phyloP scores from a whole-genome alignment of 2,329 filamentous ascomycete genomes.

The Alternaria infectoria region DNA sequence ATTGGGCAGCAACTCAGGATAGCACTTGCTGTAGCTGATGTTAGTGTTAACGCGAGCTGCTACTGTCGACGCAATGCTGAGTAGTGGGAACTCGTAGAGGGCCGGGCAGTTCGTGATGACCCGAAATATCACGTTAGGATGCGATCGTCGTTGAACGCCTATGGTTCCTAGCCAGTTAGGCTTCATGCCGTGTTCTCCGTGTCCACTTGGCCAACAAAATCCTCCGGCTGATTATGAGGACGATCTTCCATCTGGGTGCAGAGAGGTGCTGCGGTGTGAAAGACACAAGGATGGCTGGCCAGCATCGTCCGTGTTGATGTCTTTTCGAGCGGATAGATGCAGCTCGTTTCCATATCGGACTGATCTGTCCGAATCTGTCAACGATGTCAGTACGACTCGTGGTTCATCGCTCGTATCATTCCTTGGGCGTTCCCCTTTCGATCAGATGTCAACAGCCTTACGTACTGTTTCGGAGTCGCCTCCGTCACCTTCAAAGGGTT shows the following conservation, averaged over 20 bases:
- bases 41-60: slow-evolving; percentile 64
- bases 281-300: neutral
- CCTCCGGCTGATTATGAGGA: neutral
- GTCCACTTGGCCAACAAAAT: neutral
- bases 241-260: slow-evolving; percentile 3
- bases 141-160: neutral
- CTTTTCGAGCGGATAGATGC: neutral
- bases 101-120: neutral
- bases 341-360: neutral
- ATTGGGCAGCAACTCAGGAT: slow-evolving; percentile 58
- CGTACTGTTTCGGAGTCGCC: neutral
- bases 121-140: neutral
- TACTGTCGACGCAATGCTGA: slow-evolving; percentile 53
- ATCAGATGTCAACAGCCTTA: neutral
- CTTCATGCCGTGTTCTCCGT: neutral
- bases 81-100: slow-evolving; percentile 6
- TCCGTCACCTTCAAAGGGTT: neutral
- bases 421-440: neutral
- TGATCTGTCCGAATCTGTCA: slow-evolving; percentile 3
- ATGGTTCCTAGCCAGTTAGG: neutral
- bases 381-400: neutral
- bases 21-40: slow-evolving; percentile 64
- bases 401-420: neutral
- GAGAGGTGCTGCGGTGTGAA: neutral
- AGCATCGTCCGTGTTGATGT: neutral